A percentile compares a stretch with the other conserved stretches of the same genome.
These are phyloP conservation scores for Acanthamoeba triangularis DNA, from an alignment of 208 protist species.

Conservation along the genomic window DNA sequence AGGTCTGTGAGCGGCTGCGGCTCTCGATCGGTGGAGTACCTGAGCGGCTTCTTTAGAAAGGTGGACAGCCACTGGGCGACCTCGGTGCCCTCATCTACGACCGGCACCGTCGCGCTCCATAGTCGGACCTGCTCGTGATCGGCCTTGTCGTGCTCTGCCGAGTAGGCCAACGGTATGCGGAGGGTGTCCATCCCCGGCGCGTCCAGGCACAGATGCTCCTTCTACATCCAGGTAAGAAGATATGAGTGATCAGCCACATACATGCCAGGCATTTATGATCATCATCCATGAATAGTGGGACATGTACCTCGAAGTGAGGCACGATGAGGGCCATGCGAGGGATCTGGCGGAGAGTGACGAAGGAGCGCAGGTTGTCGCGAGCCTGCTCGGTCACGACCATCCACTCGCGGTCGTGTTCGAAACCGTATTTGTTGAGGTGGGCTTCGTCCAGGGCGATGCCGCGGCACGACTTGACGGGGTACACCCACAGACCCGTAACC, in stretches of 20 bases:
- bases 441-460: slow-evolving; percentile 39
- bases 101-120: neutral
- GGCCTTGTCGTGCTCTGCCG: neutral
- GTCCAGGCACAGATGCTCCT: slow-evolving; percentile 29
- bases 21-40: neutral
- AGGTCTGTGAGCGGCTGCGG: neutral
- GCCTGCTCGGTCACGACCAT: slow-evolving; percentile 49
- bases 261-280: neutral
- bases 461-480: slow-evolving; percentile 57
- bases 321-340: slow-evolving; percentile 37
- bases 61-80: slow-evolving; percentile 53
- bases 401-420: slow-evolving; percentile 54
- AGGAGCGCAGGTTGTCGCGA: neutral
- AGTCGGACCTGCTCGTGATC: neutral
- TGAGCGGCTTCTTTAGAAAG: slow-evolving; percentile 20
- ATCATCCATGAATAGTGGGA: neutral
- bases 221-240: neutral
- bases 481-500: slow-evolving; percentile 21
- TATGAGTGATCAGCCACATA: neutral
- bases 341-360: slow-evolving; percentile 3
- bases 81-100: slow-evolving; percentile 7
- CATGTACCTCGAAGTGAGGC: neutral
- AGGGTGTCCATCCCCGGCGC: slow-evolving; percentile 46
- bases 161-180: slow-evolving; percentile 28
- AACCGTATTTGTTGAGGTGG: neutral